Base-by-base conservation (phyloP, 192 early-diverging fungal genomes). In the Oehlia diaphana region DNA sequence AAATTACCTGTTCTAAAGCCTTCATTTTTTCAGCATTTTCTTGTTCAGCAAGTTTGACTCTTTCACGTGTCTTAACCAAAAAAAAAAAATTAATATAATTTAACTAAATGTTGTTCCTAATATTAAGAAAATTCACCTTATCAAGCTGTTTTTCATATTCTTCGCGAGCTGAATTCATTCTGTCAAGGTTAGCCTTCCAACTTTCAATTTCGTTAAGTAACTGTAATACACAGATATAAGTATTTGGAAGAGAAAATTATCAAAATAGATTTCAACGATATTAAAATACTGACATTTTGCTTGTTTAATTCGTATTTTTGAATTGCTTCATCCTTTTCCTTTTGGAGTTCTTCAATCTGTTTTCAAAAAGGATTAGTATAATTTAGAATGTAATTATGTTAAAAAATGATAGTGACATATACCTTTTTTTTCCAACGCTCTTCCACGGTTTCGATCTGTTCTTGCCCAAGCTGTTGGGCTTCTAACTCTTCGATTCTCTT, bases 261-360 rank as follows among this genome's bases (percentile, higher is more conserved):
- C 14, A 58, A 58, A 19, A 19, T 16, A 58, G 53, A 47, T 47
- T 53, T 13, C 19, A 58, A 4, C 3, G 21, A 5, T 19, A 19
- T 21, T 58, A 58, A 58, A 58, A 21, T 58, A 58, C 50, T 19
- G 10, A 84, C 78, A 64, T 80, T 80, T n/a, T 42, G 74, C 21
- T 77, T 84, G 70, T 82, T 81, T 23, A 79, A 28, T 42, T 84
- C 78, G 23, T 79, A 80, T 71, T 77, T 74, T 28, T 69, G 42
- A 76, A 78, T 81, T 35, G 81, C 37, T 14, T 84, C 80, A 53
- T 74, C 71, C 8, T 79, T 76, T 50, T 84, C 80, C 19, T 81
- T 79, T 47, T 71, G 80, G 68, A 82, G 81, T 21, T 53, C 37
- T 28, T 69, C 74, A 58, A 58, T 6, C 53, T 58, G 19, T 21